Conservation (phyloP, 2,329 filamentous ascomycete genomes). For the Penicillium sp. region DNA sequence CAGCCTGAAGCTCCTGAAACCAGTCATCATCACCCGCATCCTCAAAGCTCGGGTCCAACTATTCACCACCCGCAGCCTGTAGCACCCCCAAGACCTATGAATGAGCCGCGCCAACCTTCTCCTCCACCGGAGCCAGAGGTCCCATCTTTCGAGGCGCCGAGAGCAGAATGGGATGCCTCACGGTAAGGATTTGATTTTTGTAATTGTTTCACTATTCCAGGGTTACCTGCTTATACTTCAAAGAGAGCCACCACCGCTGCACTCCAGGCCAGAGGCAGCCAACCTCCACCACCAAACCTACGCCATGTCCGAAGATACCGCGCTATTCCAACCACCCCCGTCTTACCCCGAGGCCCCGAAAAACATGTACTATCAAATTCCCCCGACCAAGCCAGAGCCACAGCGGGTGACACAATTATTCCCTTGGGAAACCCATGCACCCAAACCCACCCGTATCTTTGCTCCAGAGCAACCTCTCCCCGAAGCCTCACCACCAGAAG, state of each 20-base stretch:
- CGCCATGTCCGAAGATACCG: conserved; percentile 77
- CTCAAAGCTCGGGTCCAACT: conserved; percentile 13
- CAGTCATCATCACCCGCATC: conserved; percentile 6
- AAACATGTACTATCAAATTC: conserved; percentile 88
- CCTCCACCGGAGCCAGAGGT: conserved; percentile 35
- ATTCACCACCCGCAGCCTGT: conserved; percentile 45
- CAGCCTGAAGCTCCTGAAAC: conserved; percentile 14
- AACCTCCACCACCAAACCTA: conserved; percentile 83
- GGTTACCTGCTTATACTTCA: conserved; percentile 29
- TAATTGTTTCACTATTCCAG: background rate
- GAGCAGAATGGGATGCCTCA: conserved; percentile 67
- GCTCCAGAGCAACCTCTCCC: conserved; percentile 40
- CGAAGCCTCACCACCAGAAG: conserved; percentile 20
- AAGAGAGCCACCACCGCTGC: conserved; percentile 65
- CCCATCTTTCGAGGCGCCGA: conserved; percentile 62
- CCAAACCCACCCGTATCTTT: conserved; percentile 62
- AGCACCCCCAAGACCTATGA: conserved; percentile 49
- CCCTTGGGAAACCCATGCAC: conserved; percentile 80
- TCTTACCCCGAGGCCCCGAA: conserved; percentile 82
- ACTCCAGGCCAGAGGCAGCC: conserved; percentile 81
- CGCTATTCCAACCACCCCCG: conserved; percentile 76
- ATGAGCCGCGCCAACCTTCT: conserved; percentile 45
- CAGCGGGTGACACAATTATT: conserved; percentile 75
- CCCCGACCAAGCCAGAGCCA: conserved; percentile 61
- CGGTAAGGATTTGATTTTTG: conserved; percentile 50